Evolutionary conservation across 1,139 yeast species (phyloP), one percentile per base, ranked within the genome.

Genomic region (Kodamaea derodonti): DNA sequence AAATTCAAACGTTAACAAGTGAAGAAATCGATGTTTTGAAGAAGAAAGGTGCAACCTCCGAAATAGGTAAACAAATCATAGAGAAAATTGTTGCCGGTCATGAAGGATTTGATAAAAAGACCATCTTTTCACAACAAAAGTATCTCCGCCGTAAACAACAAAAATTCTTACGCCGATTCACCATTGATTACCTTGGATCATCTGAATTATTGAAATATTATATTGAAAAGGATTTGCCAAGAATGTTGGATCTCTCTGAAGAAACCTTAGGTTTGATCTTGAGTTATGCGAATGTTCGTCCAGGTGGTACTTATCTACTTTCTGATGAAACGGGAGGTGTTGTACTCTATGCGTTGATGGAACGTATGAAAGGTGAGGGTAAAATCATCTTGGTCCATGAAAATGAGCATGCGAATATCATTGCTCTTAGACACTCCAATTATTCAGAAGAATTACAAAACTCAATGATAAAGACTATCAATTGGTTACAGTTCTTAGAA

Each of bases 291-390:
- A 88, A 92, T 53, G 76, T 92, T 15, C 76, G 81, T 48, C 90
- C 95, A 0, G 95, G 95, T 8, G 97, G 98, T 1, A 79, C 73
- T 37, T 94, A 92, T 52, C 65, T 92, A 23, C 82, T 92, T 4
- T 72, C 87, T 36, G 99, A 92, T 54, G 98, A 92, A 51, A 83
- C 95, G 18, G 88, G 95, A 20, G 97, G 97, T 2, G 69, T 90
- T 14, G 58, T 92, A 2, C 76, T 85, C 3, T 85, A 85, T 42
- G 86, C 95, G 4, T 67, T 94, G 72, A 58, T 92, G 63, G 98
- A 94, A 54, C 71, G 97, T 51, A 85, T 92, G 94, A 79, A 78
- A 37, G 87, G 92, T 3, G 64, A 78, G 32, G 98, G 97, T 12
- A 67, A 78, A 9, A 78, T 94, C 31, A 73, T 87, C 3, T 72